phyloP scores from a whole-genome alignment of 306 rosid species.

The Begonia fuchsioides region DNA sequence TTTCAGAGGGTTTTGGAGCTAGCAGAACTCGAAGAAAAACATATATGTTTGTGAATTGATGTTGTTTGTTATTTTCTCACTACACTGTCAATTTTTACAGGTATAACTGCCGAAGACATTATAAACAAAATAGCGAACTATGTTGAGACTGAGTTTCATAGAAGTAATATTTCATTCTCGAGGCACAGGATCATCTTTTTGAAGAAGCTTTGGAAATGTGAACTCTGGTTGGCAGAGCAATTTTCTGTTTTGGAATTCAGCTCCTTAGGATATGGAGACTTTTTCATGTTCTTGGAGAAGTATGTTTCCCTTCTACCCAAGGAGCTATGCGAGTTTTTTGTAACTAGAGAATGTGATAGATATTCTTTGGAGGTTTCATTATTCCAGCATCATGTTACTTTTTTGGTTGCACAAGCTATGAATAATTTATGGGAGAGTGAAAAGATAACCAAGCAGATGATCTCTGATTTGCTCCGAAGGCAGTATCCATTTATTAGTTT shows the following conservation, averaged over 20 bases:
- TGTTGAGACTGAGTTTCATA: constrained; percentile 28
- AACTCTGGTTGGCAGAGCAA: constrained; percentile 57
- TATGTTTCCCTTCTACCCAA: constrained; percentile 40
- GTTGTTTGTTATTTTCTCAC: too few species aligned
- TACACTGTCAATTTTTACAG: constrained; percentile 12
- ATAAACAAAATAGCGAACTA: constrained; percentile 35
- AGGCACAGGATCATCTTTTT: constrained; percentile 26
- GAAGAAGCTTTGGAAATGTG: constrained; percentile 56
- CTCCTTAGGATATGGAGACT: constrained; percentile 72
- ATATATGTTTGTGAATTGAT: constrained; percentile 3
- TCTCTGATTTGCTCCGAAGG: constrained; percentile 42
- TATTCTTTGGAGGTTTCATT: constrained; percentile 42
- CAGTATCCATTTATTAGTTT: constrained; percentile 67
- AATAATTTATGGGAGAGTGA: constrained; percentile 43
- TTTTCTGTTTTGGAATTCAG: constrained; percentile 46
- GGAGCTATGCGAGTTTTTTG: constrained; percentile 31
- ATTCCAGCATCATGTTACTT: constrained; percentile 45
- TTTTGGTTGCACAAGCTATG: constrained; percentile 63
- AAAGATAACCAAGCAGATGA: constrained; percentile 32
- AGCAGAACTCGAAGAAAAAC: background rate
- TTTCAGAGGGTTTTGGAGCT: background rate
- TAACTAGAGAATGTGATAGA: constrained; percentile 23
- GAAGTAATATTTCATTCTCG: constrained; percentile 13
- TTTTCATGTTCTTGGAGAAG: constrained; percentile 47
- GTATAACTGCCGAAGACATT: constrained; percentile 48